phyloP scores from a whole-genome alignment of 139 green algal species.

The Coelastrella sp. region DNA sequence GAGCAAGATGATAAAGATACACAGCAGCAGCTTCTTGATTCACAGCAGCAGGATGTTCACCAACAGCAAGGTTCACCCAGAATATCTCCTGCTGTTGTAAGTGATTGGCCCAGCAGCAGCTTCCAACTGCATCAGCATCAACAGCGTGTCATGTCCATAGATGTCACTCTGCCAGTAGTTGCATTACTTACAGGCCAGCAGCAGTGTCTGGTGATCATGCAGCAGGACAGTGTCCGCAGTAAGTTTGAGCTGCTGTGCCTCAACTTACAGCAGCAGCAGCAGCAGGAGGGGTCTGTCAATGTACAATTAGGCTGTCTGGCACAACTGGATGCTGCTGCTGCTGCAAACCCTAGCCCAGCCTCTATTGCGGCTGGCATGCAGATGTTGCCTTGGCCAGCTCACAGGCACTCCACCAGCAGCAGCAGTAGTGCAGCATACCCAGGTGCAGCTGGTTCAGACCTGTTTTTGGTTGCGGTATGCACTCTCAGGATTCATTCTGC shows the following conservation, averaged over 20 bases:
- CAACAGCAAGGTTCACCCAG: not conserved
- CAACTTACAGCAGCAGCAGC: not conserved
- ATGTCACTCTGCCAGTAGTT: not conserved
- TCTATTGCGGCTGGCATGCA: not conserved
- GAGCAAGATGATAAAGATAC: no score
- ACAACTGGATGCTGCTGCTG: not conserved
- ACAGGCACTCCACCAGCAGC: not conserved
- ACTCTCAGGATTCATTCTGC: no score
- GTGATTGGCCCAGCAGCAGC: not conserved
- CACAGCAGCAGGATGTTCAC: conserved; percentile 13
- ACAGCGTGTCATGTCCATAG: not conserved
- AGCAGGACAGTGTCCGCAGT: not conserved
- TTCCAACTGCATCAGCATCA: not conserved
- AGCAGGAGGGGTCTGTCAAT: not conserved
- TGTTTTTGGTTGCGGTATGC: no score
- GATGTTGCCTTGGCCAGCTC: conserved; percentile 16
- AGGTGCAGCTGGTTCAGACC: no score
- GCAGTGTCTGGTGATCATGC: conserved; percentile 19
- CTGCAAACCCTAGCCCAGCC: not conserved
- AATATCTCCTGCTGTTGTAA: not conserved
- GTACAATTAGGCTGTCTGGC: no score
- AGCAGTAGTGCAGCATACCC: no score
- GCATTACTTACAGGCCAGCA: not conserved
- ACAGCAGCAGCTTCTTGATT: not conserved
- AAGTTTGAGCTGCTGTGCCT: conserved; percentile 22